These are phyloP conservation scores for Globisporangium apiculatum DNA, from an alignment of 352 stramenopile species.

Conservation along the genomic window DNA sequence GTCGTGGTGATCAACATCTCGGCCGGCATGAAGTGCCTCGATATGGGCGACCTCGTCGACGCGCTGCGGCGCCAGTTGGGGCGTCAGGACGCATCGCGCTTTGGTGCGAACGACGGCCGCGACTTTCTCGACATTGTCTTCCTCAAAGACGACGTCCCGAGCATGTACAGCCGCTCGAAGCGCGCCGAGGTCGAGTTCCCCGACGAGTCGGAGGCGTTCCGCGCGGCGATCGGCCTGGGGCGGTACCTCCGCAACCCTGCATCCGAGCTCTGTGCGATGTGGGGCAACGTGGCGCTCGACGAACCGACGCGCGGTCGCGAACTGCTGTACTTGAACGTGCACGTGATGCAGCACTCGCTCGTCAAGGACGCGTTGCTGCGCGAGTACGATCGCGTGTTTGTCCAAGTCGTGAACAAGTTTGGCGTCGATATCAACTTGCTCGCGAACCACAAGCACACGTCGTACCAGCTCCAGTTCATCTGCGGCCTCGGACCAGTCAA, in stretches of 20 bases:
- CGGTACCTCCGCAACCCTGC: constrained; percentile 81
- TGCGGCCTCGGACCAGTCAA: constrained; percentile 81
- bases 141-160: constrained; percentile 83
- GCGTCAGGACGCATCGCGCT: constrained; percentile 58
- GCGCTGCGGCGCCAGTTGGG: constrained; percentile 69
- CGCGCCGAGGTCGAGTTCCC: constrained; percentile 78
- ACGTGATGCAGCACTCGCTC: constrained; percentile 81
- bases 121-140: constrained; percentile 87
- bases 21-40: constrained; percentile 86
- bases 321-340: constrained; percentile 80
- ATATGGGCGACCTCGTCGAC: constrained; percentile 85
- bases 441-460: constrained; percentile 85
- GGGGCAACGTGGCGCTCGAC: constrained; percentile 74
- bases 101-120: constrained; percentile 66
- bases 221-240: constrained; percentile 66
- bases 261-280: constrained; percentile 82
- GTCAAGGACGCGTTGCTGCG: constrained; percentile 81
- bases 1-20: constrained; percentile 87
- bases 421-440: constrained; percentile 86
- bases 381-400: constrained; percentile 84
- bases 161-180: constrained; percentile 85
- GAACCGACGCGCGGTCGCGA: constrained; percentile 75
- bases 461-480: constrained; percentile 86
- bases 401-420: constrained; percentile 83
- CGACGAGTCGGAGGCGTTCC: constrained; percentile 76